phyloP scores from a whole-genome alignment of 345 rosid species.

The Turritis glabra region DNA sequence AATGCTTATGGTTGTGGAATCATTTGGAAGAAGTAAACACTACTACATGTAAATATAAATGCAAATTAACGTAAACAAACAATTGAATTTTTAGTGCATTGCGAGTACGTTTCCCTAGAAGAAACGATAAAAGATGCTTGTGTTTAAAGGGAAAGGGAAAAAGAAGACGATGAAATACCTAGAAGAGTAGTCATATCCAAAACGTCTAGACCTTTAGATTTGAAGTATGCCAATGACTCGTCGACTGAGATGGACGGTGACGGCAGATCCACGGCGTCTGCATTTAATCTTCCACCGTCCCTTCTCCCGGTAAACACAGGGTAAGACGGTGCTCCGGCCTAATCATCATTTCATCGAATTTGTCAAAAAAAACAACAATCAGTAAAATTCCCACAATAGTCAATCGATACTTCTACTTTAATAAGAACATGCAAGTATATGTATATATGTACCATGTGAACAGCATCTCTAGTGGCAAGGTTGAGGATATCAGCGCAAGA shows the following conservation, averaged over 20 bases:
- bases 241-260: constrained; percentile 52
- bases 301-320: constrained; percentile 64
- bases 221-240: constrained; percentile 51
- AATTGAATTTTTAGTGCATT: background rate
- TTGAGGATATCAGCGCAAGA: constrained; percentile 90
- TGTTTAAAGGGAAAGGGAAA: background rate
- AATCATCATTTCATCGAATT: constrained; percentile 18
- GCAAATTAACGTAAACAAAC: background rate
- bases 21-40: background rate
- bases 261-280: constrained; percentile 55
- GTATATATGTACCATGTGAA: constrained; percentile 50
- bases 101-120: background rate
- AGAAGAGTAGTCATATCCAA: constrained; percentile 69
- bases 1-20: background rate
- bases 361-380: background rate
- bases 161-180: constrained; percentile 40
- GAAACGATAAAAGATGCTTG: background rate
- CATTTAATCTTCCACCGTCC: constrained; percentile 51
- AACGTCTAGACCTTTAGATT: constrained; percentile 53
- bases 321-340: constrained; percentile 75
- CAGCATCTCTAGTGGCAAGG: constrained; percentile 90
- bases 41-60: background rate
- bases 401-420: background rate
- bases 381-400: background rate
- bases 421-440: background rate